Evolutionary conservation across 352 stramenopile species (phyloP), one percentile per base, ranked within the genome.

Genomic region (Nothophytophthora sp.): DNA sequence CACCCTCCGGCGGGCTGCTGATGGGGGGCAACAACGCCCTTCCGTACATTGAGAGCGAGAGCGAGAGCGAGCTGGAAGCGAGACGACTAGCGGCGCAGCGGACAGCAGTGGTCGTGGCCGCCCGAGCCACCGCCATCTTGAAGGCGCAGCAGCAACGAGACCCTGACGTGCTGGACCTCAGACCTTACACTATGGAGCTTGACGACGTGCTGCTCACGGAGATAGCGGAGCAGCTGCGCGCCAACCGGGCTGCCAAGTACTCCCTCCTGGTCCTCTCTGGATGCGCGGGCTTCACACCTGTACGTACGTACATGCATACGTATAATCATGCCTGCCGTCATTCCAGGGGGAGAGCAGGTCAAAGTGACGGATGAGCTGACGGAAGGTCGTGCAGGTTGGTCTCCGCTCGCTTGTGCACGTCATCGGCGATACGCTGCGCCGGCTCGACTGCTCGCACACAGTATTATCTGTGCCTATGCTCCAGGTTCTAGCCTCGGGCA

Each of bases 401-500:
- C 76, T 90, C 50, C 79, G 81, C 1, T 73, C 79, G 33, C 83
- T 92, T 25, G 74, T 83, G 22, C 77, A 90, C 44, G 66, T 66
- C 0, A 63, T 90, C 18, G 82, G 79, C 1, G 36, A 65, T 5
- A 55, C 47, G 1, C 60, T 90, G 16, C 67, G 66, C n/a, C 52
- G 59, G 12, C 58, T 92, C 4, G 67, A 88, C 40, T 78, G 69
- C 29, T 88, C 77, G 2, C 53, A 58, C 11, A 83, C 77, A 2
- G 49, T 55, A 10, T 34, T 92, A 19, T 70, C 76, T 2, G 52
- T 82, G 10, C 68, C 73, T 9, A 70, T 88, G 38, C 51, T 90
- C 44, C 83, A 88, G 50, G 79, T 92, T n/a, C 63, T 92, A 41
- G 75, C 77, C 4, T 85, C 81, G 1, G 63, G 77, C 5, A 84